Percentiles rank a stretch among this genome's conserved stretches.
These are phyloP conservation scores for Leucogyrophana mollusca DNA, from an alignment of 768 basidiomycete genomes.

Conservation along the genomic window DNA sequence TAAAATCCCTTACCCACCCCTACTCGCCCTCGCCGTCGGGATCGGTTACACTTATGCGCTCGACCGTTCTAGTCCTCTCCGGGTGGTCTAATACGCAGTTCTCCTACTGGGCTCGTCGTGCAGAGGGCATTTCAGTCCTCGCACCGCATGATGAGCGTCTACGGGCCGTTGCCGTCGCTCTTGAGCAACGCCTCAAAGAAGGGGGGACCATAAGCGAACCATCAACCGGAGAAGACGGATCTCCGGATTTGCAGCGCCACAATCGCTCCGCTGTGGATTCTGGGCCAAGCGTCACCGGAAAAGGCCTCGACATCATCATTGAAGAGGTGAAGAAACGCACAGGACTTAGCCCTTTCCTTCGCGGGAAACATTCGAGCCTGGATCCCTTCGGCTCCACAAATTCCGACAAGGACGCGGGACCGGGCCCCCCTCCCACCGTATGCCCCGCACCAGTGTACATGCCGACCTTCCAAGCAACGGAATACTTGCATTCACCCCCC, in stretches of 20 bases:
- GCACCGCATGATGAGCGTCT: conserved; percentile 39
- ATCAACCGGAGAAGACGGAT: conserved; percentile 15
- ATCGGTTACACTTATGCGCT: conserved; percentile 45
- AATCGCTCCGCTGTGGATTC: conserved; percentile 10
- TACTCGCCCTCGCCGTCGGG: conserved; percentile 39
- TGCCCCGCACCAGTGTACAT: conserved; percentile 34
- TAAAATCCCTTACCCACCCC: conserved; percentile 44
- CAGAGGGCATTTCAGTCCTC: conserved; percentile 49
- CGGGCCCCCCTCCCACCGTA: conserved; percentile 21
- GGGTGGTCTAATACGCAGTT: conserved; percentile 57
- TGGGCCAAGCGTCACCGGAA: conserved; percentile 42
- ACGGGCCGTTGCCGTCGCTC: conserved; percentile 37
- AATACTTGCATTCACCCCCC: conserved; percentile 33
- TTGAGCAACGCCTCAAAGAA: conserved; percentile 39
- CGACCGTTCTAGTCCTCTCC: conserved; percentile 45
- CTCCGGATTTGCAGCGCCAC: conserved; percentile 5
- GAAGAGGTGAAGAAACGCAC: conserved; percentile 49
- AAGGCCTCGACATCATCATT: conserved; percentile 48
- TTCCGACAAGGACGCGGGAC: conserved; percentile 32
- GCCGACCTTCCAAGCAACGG: conserved; percentile 40
- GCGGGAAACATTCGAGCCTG: conserved; percentile 50
- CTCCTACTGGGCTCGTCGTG: conserved; percentile 53
- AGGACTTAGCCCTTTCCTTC: conserved; percentile 46
- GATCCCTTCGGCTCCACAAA: conserved; percentile 46
- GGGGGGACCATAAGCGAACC: conserved; percentile 30